Conservation (phyloP, 176 grass and related monocot species). For the Dactylis glomerata region DNA sequence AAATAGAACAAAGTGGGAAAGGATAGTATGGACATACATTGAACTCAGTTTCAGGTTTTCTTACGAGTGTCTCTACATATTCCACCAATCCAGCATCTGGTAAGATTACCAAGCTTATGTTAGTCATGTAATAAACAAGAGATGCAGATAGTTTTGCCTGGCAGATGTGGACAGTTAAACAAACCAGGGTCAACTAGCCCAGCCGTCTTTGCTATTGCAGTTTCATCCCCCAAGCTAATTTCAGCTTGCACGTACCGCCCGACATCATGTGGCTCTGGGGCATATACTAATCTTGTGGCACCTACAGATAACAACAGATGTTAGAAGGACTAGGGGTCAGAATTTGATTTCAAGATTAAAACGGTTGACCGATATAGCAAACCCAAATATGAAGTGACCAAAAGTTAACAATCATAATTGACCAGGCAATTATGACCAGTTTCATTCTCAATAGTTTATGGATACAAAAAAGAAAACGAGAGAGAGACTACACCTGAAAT, state of each 20-base stretch:
- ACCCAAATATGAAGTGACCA: background rate
- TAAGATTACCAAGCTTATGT: constrained; percentile 17
- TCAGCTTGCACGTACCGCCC: constrained; percentile 68
- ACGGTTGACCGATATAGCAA: background rate
- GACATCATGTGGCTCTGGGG: constrained; percentile 79
- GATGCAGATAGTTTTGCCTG: background rate
- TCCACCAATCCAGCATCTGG: constrained; percentile 76
- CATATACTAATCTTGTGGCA: constrained; percentile 67
- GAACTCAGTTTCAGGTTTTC: constrained; percentile 73
- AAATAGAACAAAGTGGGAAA: constrained; percentile 18
- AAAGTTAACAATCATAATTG: background rate
- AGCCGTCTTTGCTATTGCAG: constrained; percentile 46
- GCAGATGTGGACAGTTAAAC: constrained; percentile 19
- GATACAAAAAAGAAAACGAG: background rate
- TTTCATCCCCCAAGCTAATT: constrained; percentile 51
- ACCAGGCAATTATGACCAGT: background rate
- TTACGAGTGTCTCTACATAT: constrained; percentile 64
- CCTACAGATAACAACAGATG: constrained; percentile 38
- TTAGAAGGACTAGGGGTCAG: constrained; percentile 10
- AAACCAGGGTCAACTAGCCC: constrained; percentile 76
- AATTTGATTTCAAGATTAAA: constrained; percentile 18
- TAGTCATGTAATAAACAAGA: constrained; percentile 12
- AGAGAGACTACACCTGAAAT: constrained; percentile 65
- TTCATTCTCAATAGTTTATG: constrained; percentile 11
- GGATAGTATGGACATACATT: constrained; percentile 54